phyloP scores from a whole-genome alignment of 2,329 filamentous ascomycete genomes.

The Sclerotinia trifoliorum region DNA sequence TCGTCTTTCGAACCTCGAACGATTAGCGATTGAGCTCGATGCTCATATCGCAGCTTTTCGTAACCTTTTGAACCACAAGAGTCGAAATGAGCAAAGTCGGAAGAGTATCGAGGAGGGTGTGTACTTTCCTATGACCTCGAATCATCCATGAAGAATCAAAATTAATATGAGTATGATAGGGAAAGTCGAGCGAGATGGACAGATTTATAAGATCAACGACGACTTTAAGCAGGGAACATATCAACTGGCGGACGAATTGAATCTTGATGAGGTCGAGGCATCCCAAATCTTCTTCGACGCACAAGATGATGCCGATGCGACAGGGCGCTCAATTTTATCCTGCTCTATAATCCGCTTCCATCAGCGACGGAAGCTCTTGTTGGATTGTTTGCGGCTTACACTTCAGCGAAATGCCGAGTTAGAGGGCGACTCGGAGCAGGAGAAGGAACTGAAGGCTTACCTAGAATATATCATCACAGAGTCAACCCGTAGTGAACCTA shows the following conservation, averaged over 20 bases:
- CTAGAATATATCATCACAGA: slow-evolving; percentile 47
- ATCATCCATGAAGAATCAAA: background rate
- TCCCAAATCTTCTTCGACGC: slow-evolving; percentile 74
- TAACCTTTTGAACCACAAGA: slow-evolving; percentile 70
- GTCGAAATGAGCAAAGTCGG: slow-evolving; percentile 73
- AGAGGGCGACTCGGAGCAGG: slow-evolving; percentile 44
- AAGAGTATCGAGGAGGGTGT: slow-evolving; percentile 67
- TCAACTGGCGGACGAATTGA: slow-evolving; percentile 80
- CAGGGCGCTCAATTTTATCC: slow-evolving; percentile 72
- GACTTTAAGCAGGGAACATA: slow-evolving; percentile 82
- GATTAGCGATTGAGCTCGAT: slow-evolving; percentile 65
- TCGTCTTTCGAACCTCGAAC: slow-evolving; percentile 67
- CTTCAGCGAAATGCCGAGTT: slow-evolving; percentile 54
- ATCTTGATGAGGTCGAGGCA: slow-evolving; percentile 86
- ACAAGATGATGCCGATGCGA: slow-evolving; percentile 63
- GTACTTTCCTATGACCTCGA: slow-evolving; percentile 20
- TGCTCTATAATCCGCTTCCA: slow-evolving; percentile 86
- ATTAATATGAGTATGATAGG: slow-evolving; percentile 49
- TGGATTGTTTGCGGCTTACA: slow-evolving; percentile 80
- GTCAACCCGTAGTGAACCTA: slow-evolving; percentile 30
- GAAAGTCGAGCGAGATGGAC: slow-evolving; percentile 69
- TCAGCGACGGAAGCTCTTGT: slow-evolving; percentile 74
- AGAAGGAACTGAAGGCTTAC: slow-evolving; percentile 52
- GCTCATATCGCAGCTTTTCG: slow-evolving; percentile 65
- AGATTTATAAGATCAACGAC: slow-evolving; percentile 77